phyloP scores from a whole-genome alignment of 1,139 yeast genomes.

The Sugiyamaella xylanicola region DNA sequence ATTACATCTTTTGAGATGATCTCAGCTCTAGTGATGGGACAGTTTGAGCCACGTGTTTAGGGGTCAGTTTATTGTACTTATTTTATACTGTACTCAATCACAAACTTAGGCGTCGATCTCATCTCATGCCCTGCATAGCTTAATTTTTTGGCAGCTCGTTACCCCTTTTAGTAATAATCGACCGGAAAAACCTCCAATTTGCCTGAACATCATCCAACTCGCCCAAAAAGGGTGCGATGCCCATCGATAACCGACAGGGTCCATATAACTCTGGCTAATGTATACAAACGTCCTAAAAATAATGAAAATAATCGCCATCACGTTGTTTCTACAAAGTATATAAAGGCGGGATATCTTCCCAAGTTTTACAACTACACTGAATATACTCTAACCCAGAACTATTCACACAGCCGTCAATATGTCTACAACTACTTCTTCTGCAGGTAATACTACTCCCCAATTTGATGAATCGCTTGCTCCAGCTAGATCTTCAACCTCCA shows the following conservation, averaged over 20 bases:
- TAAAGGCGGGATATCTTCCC: not conserved
- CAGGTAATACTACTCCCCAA: conserved; percentile 19
- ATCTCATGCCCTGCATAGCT: not conserved
- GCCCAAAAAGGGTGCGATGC: not conserved
- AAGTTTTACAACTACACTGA: not conserved
- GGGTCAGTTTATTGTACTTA: too few species aligned
- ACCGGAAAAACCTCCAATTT: not conserved
- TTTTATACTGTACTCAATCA: not conserved
- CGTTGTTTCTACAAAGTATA: not conserved
- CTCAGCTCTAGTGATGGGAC: too few species aligned
- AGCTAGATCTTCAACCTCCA: conserved; percentile 24
- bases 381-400: too few species aligned
- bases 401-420: not conserved
- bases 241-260: not conserved
- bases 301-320: not conserved
- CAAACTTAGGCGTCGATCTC: not conserved
- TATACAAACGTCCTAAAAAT: too few species aligned
- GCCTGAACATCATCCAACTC: not conserved
- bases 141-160: not conserved
- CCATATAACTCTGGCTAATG: not conserved
- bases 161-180: not conserved
- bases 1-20: too few species aligned
- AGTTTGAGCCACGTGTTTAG: too few species aligned
- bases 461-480: conserved; percentile 25
- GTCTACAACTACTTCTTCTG: not conserved